phyloP scores from a whole-genome alignment of 108 stramenopile genomes.

The Skeletonema grethae region DNA sequence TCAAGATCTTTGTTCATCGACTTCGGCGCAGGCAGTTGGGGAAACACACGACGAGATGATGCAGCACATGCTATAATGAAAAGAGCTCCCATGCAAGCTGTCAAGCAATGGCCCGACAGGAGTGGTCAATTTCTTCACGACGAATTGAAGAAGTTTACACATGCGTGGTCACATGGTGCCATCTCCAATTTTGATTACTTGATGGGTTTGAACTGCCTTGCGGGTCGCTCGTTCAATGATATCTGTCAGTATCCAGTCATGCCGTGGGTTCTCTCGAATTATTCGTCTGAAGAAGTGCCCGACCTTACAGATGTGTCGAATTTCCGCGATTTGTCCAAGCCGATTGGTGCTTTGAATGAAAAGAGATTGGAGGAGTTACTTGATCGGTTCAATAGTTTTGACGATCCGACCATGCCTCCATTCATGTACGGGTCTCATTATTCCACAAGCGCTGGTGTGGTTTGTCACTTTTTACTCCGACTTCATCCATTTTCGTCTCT shows the following conservation, averaged over 20 bases:
- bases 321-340: conserved; percentile 94
- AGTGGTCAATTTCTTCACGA: conserved; percentile 84
- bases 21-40: conserved; percentile 88
- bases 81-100: conserved; percentile 79
- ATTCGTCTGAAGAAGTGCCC: conserved; percentile 83
- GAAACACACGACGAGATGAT: conserved; percentile 78
- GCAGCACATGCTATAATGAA: conserved; percentile 88
- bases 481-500: conserved; percentile 93
- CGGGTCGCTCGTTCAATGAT: conserved; percentile 96
- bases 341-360: conserved; percentile 95
- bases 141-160: conserved; percentile 77
- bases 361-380: conserved; percentile 89
- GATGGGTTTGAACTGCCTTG: conserved; percentile 91
- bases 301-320: conserved; percentile 83
- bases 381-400: conserved; percentile 92
- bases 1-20: conserved; percentile 90
- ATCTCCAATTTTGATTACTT: conserved; percentile 98
- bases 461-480: conserved; percentile 95
- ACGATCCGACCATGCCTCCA: conserved; percentile 91
- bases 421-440: conserved; percentile 99
- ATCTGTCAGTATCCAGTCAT: conserved; percentile 99
- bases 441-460: conserved; percentile 96
- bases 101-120: conserved; percentile 91
- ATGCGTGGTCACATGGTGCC: conserved; percentile 89
- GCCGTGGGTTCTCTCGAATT: conserved; percentile 98